phyloP scores from a whole-genome alignment of 1,284 basidiomycete genomes.

The Rhodotorula sp. region DNA sequence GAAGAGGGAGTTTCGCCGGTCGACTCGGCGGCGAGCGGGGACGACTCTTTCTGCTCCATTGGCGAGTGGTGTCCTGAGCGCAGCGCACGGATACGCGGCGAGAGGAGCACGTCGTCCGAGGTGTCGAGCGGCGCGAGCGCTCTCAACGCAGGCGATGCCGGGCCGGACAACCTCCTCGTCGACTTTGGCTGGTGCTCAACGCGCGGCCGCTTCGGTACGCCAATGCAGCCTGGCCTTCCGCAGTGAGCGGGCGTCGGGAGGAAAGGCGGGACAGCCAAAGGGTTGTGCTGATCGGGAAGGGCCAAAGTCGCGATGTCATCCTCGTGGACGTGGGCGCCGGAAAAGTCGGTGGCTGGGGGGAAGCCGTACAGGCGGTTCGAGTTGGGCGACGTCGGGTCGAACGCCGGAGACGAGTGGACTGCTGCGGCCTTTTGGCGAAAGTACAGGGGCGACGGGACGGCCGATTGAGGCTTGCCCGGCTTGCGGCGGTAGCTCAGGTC shows the following conservation, averaged over 20 bases:
- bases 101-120: constrained; percentile 30
- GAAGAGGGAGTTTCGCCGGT: not conserved
- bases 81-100: constrained; percentile 30
- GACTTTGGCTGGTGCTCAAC: constrained; percentile 7
- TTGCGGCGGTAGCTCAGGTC: constrained; percentile 29
- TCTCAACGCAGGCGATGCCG: constrained; percentile 7
- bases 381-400: constrained; percentile 18
- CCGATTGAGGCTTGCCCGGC: constrained; percentile 16
- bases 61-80: constrained; percentile 2
- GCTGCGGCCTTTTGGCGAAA: constrained; percentile 36
- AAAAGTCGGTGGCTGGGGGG: not conserved
- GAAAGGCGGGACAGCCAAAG: not conserved
- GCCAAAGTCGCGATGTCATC: constrained; percentile 27
- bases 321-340: constrained; percentile 26
- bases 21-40: not conserved
- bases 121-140: constrained; percentile 19
- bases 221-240: constrained; percentile 31
- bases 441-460: constrained; percentile 36
- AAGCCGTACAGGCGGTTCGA: not conserved
- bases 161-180: constrained; percentile 20
- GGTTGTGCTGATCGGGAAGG: constrained; percentile 7
- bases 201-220: constrained; percentile 17
- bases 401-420: constrained; percentile 28
- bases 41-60: not conserved
- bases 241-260: constrained; percentile 20